Conservation (phyloP, 352 stramenopile species). For the Pelagophyceae sp. region DNA sequence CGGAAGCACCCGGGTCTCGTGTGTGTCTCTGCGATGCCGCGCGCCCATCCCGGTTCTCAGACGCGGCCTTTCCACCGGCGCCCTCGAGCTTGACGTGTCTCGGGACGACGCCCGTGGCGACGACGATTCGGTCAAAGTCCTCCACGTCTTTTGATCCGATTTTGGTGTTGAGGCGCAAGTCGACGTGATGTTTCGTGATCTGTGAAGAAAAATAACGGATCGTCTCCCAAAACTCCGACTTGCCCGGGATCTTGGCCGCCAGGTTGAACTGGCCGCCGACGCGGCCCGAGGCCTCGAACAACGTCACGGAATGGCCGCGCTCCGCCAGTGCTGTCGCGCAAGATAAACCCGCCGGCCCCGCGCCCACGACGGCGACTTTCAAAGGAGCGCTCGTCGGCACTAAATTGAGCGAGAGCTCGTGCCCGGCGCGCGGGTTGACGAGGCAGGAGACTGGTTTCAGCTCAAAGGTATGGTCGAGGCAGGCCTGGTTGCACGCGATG, state of each 20-base stretch:
- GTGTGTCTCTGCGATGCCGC: too few relatives aligned
- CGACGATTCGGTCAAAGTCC: slow-evolving; percentile 74
- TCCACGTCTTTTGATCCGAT: too few relatives aligned
- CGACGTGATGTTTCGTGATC: slow-evolving; percentile 63
- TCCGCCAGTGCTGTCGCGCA: slow-evolving; percentile 71
- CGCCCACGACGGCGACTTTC: slow-evolving; percentile 77
- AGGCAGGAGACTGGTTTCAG: slow-evolving; percentile 83
- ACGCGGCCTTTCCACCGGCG: slow-evolving; percentile 49
- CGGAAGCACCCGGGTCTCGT: background rate
- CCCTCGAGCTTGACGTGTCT: slow-evolving; percentile 41
- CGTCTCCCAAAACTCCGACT: slow-evolving; percentile 95
- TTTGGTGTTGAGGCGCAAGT: slow-evolving; percentile 54
- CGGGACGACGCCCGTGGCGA: slow-evolving; percentile 85
- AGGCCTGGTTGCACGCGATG: slow-evolving; percentile 83
- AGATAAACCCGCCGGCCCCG: slow-evolving; percentile 81
- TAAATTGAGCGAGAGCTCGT: slow-evolving; percentile 75
- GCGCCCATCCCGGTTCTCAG: slow-evolving; percentile 23
- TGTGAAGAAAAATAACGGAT: slow-evolving; percentile 84
- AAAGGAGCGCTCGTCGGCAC: slow-evolving; percentile 33
- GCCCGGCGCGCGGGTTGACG: slow-evolving; percentile 86
- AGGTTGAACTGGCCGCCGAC: slow-evolving; percentile 94
- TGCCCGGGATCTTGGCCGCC: slow-evolving; percentile 76
- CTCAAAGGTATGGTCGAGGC: slow-evolving; percentile 93
- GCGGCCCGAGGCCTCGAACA: slow-evolving; percentile 73
- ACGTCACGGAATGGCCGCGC: slow-evolving; percentile 79